Evolutionary conservation across 2,329 filamentous ascomycete species (phyloP), one percentile per base, ranked within the genome.

Genomic region (Fusarium sp.): DNA sequence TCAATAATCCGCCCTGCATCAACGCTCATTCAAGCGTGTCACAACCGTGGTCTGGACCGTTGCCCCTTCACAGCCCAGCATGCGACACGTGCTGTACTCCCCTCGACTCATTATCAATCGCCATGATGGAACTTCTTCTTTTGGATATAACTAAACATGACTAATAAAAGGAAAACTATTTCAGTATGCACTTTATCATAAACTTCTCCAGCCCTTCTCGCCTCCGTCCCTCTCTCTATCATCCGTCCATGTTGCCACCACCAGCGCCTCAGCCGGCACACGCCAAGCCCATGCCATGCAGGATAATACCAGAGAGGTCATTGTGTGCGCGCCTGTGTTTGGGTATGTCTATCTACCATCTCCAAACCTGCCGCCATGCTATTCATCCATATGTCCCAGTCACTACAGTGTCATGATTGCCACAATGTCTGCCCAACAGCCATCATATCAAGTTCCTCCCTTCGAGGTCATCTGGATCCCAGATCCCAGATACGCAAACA

Each of bases 331-430:
- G 31, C 62, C 48, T 54, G 54, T 65, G 63, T 69, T 31, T 52
- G 48, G 48, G 65, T 74, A 65, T 60, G 68, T 75, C 75, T 78
- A 76, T 75, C 60, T 69, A 66, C 68, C 63, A 63, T 76, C 72
- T 71, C 73, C 73, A 70, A 76, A 67, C 52, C 71, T 65, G 27
- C 67, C 56, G 50, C 52, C 64, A 61, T 72, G 56, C 56, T 60
- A 67, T 68, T 68, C 65, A 62, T 65, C 39, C 59, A 64, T 63
- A 50, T 18, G 20, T 65, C 65, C 69, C 57, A 65, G 22, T 56
- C 39, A 68, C 67, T 71, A 39, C 56, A 75, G 56, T 45, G 43
- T 45, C 48, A 56, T 63, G 45, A 65, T 60, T 66, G 43, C 59
- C 48, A 65, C 57, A 57, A 64, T 20, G 54, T 64, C 63, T 54